Evolutionary conservation across 495 filamentous ascomycete species (phyloP).

Genomic region (Aspergillus biplanus): DNA sequence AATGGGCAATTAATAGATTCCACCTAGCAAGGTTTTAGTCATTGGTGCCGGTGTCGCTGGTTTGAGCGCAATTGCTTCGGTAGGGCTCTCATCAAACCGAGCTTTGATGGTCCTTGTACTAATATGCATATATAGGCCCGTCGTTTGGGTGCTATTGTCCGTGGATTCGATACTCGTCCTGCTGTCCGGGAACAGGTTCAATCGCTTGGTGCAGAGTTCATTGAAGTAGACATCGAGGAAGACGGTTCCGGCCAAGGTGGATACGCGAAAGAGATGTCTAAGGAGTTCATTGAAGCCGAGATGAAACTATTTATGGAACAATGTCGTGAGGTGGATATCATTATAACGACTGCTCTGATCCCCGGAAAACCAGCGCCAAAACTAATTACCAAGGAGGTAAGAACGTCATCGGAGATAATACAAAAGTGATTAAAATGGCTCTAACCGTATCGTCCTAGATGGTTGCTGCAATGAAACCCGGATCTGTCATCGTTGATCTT

Average conservation of each 20-base stretch:
- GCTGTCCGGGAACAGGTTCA: slow-evolving; percentile 83
- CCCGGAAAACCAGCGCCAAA: slow-evolving; percentile 76
- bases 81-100: slow-evolving; percentile 17
- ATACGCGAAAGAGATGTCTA: slow-evolving; percentile 87
- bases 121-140: slow-evolving; percentile 49
- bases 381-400: slow-evolving; percentile 68
- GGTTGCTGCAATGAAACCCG: slow-evolving; percentile 79
- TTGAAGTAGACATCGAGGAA: slow-evolving; percentile 82
- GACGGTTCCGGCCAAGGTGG: slow-evolving; percentile 80
- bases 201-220: slow-evolving; percentile 80
- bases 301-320: slow-evolving; percentile 87
- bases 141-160: slow-evolving; percentile 80
- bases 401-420: not conserved
- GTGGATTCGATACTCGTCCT: slow-evolving; percentile 79
- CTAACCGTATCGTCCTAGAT: slow-evolving; percentile 43
- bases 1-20: slow-evolving; percentile 55
- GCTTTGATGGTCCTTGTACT: not conserved
- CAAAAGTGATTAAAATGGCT: not conserved
- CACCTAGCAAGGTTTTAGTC: slow-evolving; percentile 79
- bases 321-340: slow-evolving; percentile 81
- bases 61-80: slow-evolving; percentile 76
- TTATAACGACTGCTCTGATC: slow-evolving; percentile 83
- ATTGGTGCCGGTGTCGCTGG: slow-evolving; percentile 85
- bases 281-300: slow-evolving; percentile 84
- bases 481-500: slow-evolving; percentile 79